These are phyloP conservation scores for Erodium maritimum DNA, from an alignment of 345 rosid genomes.

Conservation along the genomic window DNA sequence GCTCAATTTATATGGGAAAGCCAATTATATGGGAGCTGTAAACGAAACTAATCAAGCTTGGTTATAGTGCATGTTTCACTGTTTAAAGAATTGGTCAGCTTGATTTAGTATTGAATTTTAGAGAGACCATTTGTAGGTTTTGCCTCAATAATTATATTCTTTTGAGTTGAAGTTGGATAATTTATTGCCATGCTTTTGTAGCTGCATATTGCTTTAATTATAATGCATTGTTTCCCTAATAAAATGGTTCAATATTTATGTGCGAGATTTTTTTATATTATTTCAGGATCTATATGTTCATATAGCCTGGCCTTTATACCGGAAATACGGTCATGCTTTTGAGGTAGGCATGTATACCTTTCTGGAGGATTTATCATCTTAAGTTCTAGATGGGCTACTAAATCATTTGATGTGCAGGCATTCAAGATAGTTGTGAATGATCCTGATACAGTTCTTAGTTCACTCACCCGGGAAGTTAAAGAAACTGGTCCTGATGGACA, in stretches of 20 bases:
- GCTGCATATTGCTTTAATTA: not conserved
- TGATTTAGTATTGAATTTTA: no score
- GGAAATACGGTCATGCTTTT: constrained; percentile 89
- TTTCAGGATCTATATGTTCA: constrained; percentile 69
- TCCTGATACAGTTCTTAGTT: constrained; percentile 71
- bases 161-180: no score
- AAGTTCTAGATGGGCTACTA: not conserved
- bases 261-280: no score
- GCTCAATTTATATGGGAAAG: no score
- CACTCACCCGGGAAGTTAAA: constrained; percentile 77
- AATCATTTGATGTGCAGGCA: constrained; percentile 41
- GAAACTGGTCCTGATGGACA: constrained; percentile 82
- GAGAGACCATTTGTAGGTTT: no score
- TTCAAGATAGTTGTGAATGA: constrained; percentile 84
- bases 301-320: constrained; percentile 92
- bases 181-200: not conserved
- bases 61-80: no score
- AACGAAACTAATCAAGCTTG: no score
- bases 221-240: not conserved
- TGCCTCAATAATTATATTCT: no score
- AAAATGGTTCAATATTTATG: constrained; percentile 3
- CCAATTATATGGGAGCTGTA: no score
- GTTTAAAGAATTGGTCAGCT: no score
- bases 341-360: constrained; percentile 43
- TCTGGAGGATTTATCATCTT: no score